phyloP scores from a whole-genome alignment of 176 grass and related monocot genomes.

The Themeda triandra region DNA sequence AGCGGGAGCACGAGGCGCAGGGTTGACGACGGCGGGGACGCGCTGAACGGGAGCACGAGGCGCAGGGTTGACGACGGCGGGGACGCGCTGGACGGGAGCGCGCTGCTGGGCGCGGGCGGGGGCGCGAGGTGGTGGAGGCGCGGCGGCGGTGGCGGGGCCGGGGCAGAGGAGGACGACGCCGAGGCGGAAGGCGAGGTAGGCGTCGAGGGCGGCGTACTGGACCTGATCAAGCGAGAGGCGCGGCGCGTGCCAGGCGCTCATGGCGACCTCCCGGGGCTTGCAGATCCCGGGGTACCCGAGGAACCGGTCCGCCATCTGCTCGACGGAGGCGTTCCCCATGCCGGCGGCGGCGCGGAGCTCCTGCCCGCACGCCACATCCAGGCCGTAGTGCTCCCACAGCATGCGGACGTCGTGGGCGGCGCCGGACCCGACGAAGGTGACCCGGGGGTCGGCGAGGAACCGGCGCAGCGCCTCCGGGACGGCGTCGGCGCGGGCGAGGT shows the following conservation, averaged over 20 bases:
- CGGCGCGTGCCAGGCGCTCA: slow-evolving; percentile 25
- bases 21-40: not conserved
- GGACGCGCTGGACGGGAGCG: not conserved
- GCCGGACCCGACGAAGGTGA: slow-evolving; percentile 37
- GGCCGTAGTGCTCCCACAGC: slow-evolving; percentile 15
- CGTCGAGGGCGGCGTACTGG: slow-evolving; percentile 38
- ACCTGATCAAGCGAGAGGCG: slow-evolving; percentile 31
- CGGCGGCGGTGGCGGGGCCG: not conserved
- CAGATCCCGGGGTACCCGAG: slow-evolving; percentile 29
- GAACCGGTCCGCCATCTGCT: slow-evolving; percentile 20
- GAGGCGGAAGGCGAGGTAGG: slow-evolving; percentile 44
- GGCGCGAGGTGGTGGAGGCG: not conserved
- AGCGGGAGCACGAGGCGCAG: not conserved
- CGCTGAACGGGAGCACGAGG: not conserved
- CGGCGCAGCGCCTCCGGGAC: not conserved
- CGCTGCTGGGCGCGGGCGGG: not conserved
- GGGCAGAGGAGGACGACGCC: slow-evolving; percentile 21
- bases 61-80: too few relatives aligned
- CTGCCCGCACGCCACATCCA: not conserved
- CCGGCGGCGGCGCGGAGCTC: slow-evolving; percentile 4
- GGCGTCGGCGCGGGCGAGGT: slow-evolving; percentile 12
- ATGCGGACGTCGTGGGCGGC: not conserved
- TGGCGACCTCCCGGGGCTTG: slow-evolving; percentile 12
- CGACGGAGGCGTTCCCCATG: slow-evolving; percentile 45
- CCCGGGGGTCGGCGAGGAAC: slow-evolving; percentile 33